phyloP scores from a whole-genome alignment of 2,329 filamentous ascomycete genomes.

The Saccharata proteae region DNA sequence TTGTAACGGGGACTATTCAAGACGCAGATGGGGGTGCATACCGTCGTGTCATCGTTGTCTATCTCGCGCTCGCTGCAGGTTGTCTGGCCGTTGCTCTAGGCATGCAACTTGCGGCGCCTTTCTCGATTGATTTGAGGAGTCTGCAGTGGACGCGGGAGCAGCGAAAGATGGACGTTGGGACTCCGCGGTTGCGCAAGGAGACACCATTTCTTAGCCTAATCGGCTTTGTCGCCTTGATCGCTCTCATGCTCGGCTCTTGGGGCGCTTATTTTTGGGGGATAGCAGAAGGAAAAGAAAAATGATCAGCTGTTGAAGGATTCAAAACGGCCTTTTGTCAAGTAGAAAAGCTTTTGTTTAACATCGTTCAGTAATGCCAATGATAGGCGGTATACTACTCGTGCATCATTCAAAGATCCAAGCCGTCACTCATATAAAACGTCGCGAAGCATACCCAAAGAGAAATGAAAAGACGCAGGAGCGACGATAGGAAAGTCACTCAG shows the following conservation, averaged over 20 bases:
- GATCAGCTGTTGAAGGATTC: too few species aligned
- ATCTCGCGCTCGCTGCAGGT: slow-evolving; percentile 40
- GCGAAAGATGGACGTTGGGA: slow-evolving; percentile 34
- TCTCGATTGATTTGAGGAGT: slow-evolving; percentile 32
- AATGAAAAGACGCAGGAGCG: too few species aligned
- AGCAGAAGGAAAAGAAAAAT: slow-evolving; percentile 43
- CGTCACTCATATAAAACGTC: too few species aligned
- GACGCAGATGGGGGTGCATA: slow-evolving; percentile 47
- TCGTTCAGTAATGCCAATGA: too few species aligned
- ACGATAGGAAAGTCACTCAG: too few species aligned
- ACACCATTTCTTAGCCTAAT: slow-evolving; percentile 28
- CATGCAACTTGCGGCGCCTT: slow-evolving; percentile 28
- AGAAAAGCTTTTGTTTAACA: too few species aligned
- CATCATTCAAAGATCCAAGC: too few species aligned
- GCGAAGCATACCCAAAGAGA: too few species aligned
- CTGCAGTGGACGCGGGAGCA: slow-evolving; percentile 49
- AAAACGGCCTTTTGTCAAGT: too few species aligned
- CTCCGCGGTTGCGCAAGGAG: slow-evolving; percentile 18
- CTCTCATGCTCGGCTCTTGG: slow-evolving; percentile 42
- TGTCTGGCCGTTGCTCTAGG: slow-evolving; percentile 35
- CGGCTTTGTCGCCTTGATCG: slow-evolving; percentile 32
- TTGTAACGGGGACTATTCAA: slow-evolving; percentile 47
- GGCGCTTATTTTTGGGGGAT: slow-evolving; percentile 49
- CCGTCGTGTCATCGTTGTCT: slow-evolving; percentile 42
- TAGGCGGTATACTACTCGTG: too few species aligned